Percentiles rank a stretch among this genome's conserved stretches.
phyloP scores from a whole-genome alignment of 495 filamentous ascomycete species.

The Aspergillus haitiensis region DNA sequence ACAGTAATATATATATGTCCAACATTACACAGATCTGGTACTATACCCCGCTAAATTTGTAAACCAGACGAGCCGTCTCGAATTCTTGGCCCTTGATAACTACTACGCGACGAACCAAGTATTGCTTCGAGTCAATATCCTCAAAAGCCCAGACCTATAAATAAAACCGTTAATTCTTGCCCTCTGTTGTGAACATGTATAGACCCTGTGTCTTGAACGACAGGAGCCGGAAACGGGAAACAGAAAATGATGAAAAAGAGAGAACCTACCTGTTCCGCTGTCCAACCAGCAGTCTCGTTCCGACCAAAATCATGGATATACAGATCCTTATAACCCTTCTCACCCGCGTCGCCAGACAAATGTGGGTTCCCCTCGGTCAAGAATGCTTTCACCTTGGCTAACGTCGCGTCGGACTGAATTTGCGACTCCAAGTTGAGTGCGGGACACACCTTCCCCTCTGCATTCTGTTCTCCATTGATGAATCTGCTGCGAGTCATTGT shows the following conservation, averaged over 20 bases:
- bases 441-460: slow-evolving; percentile 9
- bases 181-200: not conserved
- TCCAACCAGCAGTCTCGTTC: slow-evolving; percentile 17
- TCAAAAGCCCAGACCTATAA: slow-evolving; percentile 16
- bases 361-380: slow-evolving; percentile 3
- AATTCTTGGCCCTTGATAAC: slow-evolving; percentile 9
- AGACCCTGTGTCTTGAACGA: too few species aligned
- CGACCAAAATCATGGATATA: slow-evolving; percentile 19
- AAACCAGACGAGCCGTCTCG: slow-evolving; percentile 15
- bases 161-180: not conserved
- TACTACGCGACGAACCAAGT: slow-evolving; percentile 12
- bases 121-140: slow-evolving; percentile 6
- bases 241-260: not conserved
- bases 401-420: not conserved
- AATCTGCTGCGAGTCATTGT: slow-evolving; percentile 9
- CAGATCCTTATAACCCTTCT: not conserved
- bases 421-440: slow-evolving; percentile 9
- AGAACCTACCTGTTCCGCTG: slow-evolving; percentile 15
- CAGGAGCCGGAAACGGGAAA: not conserved
- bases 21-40: not conserved
- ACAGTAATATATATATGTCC: not conserved
- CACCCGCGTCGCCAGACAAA: not conserved
- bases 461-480: slow-evolving; percentile 4
- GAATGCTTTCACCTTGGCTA: slow-evolving; percentile 9
- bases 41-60: slow-evolving; percentile 12